Conservation (phyloP, 2,329 filamentous ascomycete species). For the Akanthomyces lecanii region DNA sequence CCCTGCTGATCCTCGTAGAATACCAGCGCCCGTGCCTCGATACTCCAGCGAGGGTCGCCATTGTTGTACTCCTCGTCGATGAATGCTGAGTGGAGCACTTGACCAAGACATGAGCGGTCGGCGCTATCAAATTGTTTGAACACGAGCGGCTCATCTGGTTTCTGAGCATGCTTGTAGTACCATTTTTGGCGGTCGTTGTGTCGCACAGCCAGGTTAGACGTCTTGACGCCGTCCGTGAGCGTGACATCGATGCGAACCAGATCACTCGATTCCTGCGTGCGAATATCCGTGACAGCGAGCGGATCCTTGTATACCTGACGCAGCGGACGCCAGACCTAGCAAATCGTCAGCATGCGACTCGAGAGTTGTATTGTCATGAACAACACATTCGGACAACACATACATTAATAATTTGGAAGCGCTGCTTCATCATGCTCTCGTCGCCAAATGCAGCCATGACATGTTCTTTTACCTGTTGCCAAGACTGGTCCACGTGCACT, state of each 20-base stretch:
- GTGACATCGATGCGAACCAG: neutral
- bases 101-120: no score
- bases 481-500: no score
- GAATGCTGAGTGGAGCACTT: no score
- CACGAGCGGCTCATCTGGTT: neutral
- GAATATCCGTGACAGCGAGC: neutral
- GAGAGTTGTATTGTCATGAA: neutral
- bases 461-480: no score
- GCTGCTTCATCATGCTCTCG: no score
- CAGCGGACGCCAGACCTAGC: neutral
- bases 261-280: neutral
- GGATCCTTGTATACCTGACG: neutral
- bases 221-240: neutral
- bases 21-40: no score
- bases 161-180: slow-evolving; percentile 1
- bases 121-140: neutral
- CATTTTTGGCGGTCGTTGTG: neutral
- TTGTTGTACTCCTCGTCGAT: no score
- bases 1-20: no score
- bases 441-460: no score
- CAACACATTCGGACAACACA: neutral
- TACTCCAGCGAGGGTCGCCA: no score
- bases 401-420: no score
- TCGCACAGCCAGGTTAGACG: neutral
- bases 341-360: neutral